Base-by-base conservation (phyloP, 768 basidiomycete genomes). In the Wakefieldia striispora region DNA sequence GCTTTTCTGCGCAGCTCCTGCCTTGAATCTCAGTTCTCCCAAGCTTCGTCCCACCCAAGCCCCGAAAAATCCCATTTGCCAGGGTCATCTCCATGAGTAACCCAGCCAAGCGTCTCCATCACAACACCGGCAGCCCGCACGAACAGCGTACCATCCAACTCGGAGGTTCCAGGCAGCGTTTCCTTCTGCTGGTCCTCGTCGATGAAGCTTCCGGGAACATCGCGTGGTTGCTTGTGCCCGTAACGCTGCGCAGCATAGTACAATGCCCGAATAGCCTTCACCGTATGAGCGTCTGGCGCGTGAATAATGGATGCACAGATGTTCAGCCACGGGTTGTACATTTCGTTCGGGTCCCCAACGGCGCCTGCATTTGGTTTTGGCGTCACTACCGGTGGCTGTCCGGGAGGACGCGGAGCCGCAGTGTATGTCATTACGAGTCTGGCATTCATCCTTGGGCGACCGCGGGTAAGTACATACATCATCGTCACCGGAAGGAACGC, bases 21-120 rank as follows among this genome's bases (percentile, higher is more conserved):
- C 7, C 33, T 33, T 16, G 33, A 33, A 59, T 75, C 67, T 19
- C 58, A 60, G 24, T 59, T 47, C 39, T 71, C 71, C 83, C 82
- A 84, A 11, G 81, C 78, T 9, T 74, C 80, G 49, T 83, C 79
- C 80, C 81, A 83, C 1, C 81, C 82, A 35, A 82, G 64, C 3
- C 73, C 81, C 60, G 77, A 80, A 24, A 73, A 51, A 63, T 83
- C 82, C 83, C 83, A 84, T 2, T 58, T 36, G 16, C 77, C 74
- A 35, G 66, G 72, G 36, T 65, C 51, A 61, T 83, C 75, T 4
- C 82, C 82, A 64, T 76, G 67, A 8, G 69, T 60, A 1, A 77
- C 75, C 82, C 81, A 84, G 0, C 82, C 80, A 54, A 83, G 62
- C 12, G 67, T 74, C 40, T 81, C 70, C 75, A 80, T 73, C 65